A percentile compares a stretch with the other conserved stretches of the same genome.
phyloP scores from a whole-genome alignment of 768 basidiomycete species.

The Xerocomellus intermedius region DNA sequence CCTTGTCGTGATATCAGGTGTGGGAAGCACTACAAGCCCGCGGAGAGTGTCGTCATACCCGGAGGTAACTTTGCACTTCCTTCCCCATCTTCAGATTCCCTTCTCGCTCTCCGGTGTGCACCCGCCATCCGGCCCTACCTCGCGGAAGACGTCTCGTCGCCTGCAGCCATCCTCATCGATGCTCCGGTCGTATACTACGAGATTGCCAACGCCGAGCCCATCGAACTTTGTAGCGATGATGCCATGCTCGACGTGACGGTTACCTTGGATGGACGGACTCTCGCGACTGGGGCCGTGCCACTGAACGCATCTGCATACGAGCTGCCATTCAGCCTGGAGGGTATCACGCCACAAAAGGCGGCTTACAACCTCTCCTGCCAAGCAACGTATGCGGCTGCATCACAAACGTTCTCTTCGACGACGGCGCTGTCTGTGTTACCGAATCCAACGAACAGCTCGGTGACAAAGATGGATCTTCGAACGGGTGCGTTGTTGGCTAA shows the following conservation, averaged over 20 bases:
- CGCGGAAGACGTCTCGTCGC: slow-evolving; percentile 46
- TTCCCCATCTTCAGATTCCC: slow-evolving; percentile 36
- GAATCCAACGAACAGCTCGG: slow-evolving; percentile 47
- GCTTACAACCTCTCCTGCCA: slow-evolving; percentile 31
- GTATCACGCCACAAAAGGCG: slow-evolving; percentile 41
- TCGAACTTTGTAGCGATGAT: slow-evolving; percentile 30
- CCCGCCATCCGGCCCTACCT: slow-evolving; percentile 62
- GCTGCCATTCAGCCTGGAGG: slow-evolving; percentile 47
- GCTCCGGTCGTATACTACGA: slow-evolving; percentile 46
- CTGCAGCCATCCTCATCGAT: slow-evolving; percentile 51
- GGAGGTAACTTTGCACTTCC: slow-evolving; percentile 51
- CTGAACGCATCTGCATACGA: slow-evolving; percentile 51
- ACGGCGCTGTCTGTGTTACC: slow-evolving; percentile 51
- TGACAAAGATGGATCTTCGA: slow-evolving; percentile 63
- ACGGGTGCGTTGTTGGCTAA: slow-evolving; percentile 56
- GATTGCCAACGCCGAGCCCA: slow-evolving; percentile 46
- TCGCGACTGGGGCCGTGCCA: slow-evolving; percentile 45
- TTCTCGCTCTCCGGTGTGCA: slow-evolving; percentile 57
- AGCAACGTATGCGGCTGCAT: slow-evolving; percentile 31
- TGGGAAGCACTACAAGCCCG: slow-evolving; percentile 53
- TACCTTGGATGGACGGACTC: slow-evolving; percentile 41
- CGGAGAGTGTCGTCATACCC: slow-evolving; percentile 41
- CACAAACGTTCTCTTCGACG: slow-evolving; percentile 45
- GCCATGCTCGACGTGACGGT: slow-evolving; percentile 41
- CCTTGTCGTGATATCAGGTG: slow-evolving; percentile 39